phyloP scores from a whole-genome alignment of 441 rosid species.

The Manihot esculenta region DNA sequence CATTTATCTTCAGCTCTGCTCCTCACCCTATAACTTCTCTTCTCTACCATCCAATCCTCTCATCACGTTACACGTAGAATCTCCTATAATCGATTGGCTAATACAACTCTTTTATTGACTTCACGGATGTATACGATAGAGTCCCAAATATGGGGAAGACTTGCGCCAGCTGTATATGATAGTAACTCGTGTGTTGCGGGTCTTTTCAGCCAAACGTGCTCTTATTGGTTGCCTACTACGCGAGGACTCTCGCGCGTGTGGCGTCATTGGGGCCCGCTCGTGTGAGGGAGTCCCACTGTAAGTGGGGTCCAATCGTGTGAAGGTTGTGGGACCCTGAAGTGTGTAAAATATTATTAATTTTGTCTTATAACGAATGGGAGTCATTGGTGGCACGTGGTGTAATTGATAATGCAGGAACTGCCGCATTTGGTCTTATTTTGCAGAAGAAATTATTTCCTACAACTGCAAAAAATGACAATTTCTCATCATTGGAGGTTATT shows the following conservation, averaged over 20 bases:
- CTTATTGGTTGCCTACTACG: too few relatives aligned
- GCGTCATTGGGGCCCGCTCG: neutral
- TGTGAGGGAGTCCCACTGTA: neutral
- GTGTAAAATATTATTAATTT: neutral
- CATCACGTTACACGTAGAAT: too few relatives aligned
- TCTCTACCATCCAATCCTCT: neutral
- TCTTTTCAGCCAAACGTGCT: conserved; percentile 11
- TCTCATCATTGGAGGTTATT: neutral
- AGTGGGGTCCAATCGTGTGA: neutral
- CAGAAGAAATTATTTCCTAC: neutral
- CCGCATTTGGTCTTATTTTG: neutral
- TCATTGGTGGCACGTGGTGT: neutral
- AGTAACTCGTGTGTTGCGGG: conserved; percentile 8
- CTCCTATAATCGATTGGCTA: too few relatives aligned
- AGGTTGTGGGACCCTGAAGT: neutral
- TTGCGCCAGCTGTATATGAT: conserved; percentile 30
- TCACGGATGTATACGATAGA: neutral
- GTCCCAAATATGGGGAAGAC: neutral
- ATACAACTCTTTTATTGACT: neutral
- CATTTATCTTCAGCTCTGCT: neutral
- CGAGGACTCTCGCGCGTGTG: neutral
- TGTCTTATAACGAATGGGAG: neutral
- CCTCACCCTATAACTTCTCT: neutral
- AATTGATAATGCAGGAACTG: neutral
- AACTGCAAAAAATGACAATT: too few relatives aligned